Evolutionary conservation across 495 filamentous ascomycete genomes (phyloP).

Genomic region (Echria macrotheca): DNA sequence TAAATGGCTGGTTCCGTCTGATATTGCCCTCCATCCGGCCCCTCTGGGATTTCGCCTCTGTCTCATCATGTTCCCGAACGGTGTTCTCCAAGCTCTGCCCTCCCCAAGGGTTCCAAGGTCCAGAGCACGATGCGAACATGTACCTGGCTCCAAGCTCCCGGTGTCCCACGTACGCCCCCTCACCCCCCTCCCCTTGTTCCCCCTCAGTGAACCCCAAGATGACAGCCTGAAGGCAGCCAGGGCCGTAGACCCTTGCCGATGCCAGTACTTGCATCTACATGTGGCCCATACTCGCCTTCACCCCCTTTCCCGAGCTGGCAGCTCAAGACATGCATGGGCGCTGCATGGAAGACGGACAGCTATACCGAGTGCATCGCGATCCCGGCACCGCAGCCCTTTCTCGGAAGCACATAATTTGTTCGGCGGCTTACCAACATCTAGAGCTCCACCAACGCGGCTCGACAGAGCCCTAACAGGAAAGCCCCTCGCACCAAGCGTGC

Average conservation of each 20-base stretch:
- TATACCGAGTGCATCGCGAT: slow-evolving; percentile 15
- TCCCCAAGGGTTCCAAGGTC: not conserved
- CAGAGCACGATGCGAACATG: too few species aligned
- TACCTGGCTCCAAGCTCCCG: not conserved
- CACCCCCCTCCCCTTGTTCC: not conserved
- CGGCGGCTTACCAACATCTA: slow-evolving; percentile 11
- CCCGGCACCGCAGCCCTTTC: slow-evolving; percentile 18
- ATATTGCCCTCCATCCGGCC: slow-evolving; percentile 15
- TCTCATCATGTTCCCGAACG: slow-evolving; percentile 10
- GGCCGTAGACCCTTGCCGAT: too few species aligned
- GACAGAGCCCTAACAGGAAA: slow-evolving; percentile 20
- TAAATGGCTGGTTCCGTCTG: slow-evolving; percentile 19
- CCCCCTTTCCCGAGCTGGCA: slow-evolving; percentile 2
- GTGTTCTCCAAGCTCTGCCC: slow-evolving; percentile 5
- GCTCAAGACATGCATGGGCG: slow-evolving; percentile 14
- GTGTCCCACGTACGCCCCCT: slow-evolving; percentile 3
- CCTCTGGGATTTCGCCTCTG: slow-evolving; percentile 12
- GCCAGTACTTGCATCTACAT: slow-evolving; percentile 4
- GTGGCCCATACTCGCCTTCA: not conserved
- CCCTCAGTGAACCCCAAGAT: not conserved
- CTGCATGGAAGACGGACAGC: slow-evolving; percentile 24
- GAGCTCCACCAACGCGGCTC: slow-evolving; percentile 20
- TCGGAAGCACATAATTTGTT: slow-evolving; percentile 15
- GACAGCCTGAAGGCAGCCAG: slow-evolving; percentile 1
- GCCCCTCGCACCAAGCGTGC: slow-evolving; percentile 18